A percentile compares a stretch with the other conserved stretches of the same genome.
These are phyloP conservation scores for Candida quercuum DNA, from an alignment of 805 yeast species.

Conservation along the genomic window DNA sequence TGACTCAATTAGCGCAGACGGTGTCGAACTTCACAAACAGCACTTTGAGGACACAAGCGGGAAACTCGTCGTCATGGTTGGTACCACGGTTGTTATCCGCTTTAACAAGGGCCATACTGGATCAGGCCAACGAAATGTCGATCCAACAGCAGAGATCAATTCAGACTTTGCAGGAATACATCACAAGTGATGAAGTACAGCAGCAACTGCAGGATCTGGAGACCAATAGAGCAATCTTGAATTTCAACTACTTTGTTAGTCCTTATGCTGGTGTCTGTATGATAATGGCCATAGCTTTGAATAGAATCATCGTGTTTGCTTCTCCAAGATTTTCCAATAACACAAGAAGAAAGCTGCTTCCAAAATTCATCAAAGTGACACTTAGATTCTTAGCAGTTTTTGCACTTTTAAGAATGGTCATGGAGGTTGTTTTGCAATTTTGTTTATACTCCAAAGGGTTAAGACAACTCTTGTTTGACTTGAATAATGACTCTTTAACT, in stretches of 20 bases:
- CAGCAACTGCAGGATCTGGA: slow-evolving; percentile 2
- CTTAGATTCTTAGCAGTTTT: slow-evolving; percentile 33
- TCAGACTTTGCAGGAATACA: slow-evolving; percentile 18
- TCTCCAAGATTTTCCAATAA: slow-evolving; percentile 31
- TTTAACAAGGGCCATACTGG: neutral
- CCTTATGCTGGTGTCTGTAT: slow-evolving; percentile 50
- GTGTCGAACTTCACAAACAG: neutral
- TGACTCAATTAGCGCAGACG: neutral
- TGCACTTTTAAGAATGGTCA: slow-evolving; percentile 20
- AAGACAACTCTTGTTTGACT: slow-evolving; percentile 2
- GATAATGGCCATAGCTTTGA: slow-evolving; percentile 51
- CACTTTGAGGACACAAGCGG: no score
- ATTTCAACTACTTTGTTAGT: slow-evolving; percentile 39
- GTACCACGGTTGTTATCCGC: neutral
- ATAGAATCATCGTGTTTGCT: slow-evolving; percentile 55
- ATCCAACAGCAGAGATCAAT: neutral
- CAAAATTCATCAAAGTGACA: slow-evolving; percentile 24
- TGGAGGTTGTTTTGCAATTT: neutral
- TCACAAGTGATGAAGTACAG: neutral
- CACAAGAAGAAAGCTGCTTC: slow-evolving; percentile 15
- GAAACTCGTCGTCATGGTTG: slow-evolving; percentile 1
- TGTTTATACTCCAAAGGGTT: neutral
- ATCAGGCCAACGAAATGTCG: neutral
- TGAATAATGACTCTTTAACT: neutral
- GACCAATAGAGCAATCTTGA: neutral